phyloP scores from a whole-genome alignment of 306 rosid species.

The Cyclanthera cordifolia region DNA sequence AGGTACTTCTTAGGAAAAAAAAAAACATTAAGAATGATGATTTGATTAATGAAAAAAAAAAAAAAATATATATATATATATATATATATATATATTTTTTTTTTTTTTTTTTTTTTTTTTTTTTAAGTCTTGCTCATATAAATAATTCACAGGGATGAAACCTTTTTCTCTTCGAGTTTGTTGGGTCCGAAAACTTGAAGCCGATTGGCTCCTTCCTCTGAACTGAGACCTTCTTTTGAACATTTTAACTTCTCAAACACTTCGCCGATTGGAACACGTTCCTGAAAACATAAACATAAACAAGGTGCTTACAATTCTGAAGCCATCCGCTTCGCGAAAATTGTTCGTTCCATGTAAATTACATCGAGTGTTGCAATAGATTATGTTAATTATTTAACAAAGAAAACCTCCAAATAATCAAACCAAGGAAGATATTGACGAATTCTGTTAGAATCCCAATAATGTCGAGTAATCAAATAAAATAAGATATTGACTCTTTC shows the following conservation, averaged over 20 bases:
- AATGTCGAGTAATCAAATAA: background rate
- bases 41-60: too few species aligned
- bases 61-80: too few species aligned
- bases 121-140: too few species aligned
- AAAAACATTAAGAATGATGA: too few species aligned
- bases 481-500: background rate
- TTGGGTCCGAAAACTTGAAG: constrained; percentile 92
- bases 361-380: background rate
- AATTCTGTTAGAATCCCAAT: too few species aligned
- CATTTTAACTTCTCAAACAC: constrained; percentile 93
- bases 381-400: background rate
- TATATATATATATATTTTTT: too few species aligned
- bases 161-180: constrained; percentile 97
- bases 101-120: too few species aligned
- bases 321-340: background rate
- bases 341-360: background rate
- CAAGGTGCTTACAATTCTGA: background rate
- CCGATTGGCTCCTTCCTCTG: constrained; percentile 77
- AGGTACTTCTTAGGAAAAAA: too few species aligned
- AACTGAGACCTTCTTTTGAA: constrained; percentile 53
- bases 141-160: background rate
- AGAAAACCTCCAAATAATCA: background rate
- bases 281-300: constrained; percentile 32
- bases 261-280: constrained; percentile 75
- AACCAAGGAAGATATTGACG: background rate